phyloP scores from a whole-genome alignment of 2,329 filamentous ascomycete species.

The Arthrobotrys pseudoclavata region DNA sequence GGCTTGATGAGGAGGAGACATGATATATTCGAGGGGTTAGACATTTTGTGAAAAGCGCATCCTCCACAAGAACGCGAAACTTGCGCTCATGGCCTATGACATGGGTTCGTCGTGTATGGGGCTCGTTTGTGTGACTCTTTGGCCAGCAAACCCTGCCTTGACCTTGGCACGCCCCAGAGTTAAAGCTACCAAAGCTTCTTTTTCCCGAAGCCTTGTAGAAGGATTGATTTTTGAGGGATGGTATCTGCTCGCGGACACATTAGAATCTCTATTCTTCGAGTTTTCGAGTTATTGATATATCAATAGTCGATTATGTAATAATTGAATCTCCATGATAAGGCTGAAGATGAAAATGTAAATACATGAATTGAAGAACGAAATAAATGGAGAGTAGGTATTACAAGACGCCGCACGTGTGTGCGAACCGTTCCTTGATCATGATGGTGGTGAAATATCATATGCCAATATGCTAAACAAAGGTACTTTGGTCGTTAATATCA shows the following conservation, averaged over 20 bases:
- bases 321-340: neutral
- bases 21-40: constrained; percentile 8
- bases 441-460: constrained; percentile 5
- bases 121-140: constrained; percentile 18
- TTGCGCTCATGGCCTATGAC: constrained; percentile 2
- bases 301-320: constrained; percentile 27
- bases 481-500: constrained; percentile 26
- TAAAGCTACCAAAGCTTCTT: constrained; percentile 34
- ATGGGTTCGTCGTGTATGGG: constrained; percentile 12
- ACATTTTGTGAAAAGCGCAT: constrained; percentile 17
- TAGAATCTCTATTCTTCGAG: neutral
- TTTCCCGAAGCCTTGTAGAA: constrained; percentile 47
- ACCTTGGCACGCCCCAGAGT: constrained; percentile 29
- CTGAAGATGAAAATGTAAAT: constrained; percentile 40
- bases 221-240: neutral
- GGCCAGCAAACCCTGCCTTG: constrained; percentile 28
- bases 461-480: neutral
- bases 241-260: no score
- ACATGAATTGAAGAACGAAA: constrained; percentile 28
- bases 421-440: neutral
- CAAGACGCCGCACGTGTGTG: neutral
- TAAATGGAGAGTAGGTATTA: constrained; percentile 30
- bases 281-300: neutral
- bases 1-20: constrained; percentile 3
- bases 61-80: constrained; percentile 47